Evolutionary conservation across 1,284 basidiomycete species (phyloP).

Genomic region (Boletus smithii): DNA sequence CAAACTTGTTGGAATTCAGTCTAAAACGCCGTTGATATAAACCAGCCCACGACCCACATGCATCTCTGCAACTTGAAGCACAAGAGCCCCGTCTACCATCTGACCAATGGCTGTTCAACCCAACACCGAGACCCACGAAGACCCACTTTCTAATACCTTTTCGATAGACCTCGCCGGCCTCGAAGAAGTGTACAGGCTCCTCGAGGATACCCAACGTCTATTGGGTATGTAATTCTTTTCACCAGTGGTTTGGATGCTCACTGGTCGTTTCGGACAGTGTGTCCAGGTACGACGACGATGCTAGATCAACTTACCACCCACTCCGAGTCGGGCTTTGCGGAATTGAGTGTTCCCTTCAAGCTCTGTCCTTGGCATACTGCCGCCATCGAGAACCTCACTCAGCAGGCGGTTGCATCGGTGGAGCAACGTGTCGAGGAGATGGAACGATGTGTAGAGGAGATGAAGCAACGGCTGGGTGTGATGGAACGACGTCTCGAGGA

Average conservation of each 20-base stretch:
- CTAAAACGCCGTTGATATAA: no score
- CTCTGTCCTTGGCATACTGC: background rate
- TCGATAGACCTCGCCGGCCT: background rate
- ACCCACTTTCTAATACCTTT: background rate
- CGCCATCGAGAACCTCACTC: background rate
- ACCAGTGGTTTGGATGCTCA: background rate
- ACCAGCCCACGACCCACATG: no score
- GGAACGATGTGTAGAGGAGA: background rate
- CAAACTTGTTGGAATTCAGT: background rate
- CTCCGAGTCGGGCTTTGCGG: no score
- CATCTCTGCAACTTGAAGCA: no score
- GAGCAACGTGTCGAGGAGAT: background rate
- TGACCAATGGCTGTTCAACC: no score
- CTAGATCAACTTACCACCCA: no score
- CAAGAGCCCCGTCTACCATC: no score
- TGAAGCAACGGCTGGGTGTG: background rate
- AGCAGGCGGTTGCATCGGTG: background rate
- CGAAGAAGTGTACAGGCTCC: slow-evolving; percentile 1
- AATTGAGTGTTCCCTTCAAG: no score
- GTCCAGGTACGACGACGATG: background rate
- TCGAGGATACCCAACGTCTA: background rate
- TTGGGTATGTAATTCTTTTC: background rate
- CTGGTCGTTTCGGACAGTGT: background rate
- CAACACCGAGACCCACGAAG: no score
- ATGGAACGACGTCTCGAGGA: background rate